A percentile compares a stretch with the other conserved stretches of the same genome.
Conservation (phyloP, 1,284 basidiomycete genomes). For the Ceratobasidium papillatum region DNA sequence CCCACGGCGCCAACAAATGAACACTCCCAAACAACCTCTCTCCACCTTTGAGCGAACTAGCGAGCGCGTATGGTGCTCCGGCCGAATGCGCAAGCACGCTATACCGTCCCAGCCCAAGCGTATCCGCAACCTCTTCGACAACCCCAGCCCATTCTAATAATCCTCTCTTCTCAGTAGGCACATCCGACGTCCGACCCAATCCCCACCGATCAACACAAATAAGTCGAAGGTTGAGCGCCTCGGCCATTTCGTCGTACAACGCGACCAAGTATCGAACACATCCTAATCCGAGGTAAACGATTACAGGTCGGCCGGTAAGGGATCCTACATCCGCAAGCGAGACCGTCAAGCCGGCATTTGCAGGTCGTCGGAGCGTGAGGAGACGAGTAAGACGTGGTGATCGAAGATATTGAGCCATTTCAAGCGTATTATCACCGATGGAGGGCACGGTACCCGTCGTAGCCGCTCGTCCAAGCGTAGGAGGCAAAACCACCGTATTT, state of each 20-base stretch:
- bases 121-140: conserved; percentile 88
- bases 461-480: not conserved
- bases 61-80: conserved; percentile 92
- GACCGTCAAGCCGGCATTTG: conserved; percentile 81
- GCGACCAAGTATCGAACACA: conserved; percentile 95
- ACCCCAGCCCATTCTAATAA: conserved; percentile 91
- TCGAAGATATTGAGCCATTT: conserved; percentile 83
- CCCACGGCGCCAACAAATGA: conserved; percentile 96
- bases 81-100: conserved; percentile 97
- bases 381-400: conserved; percentile 86
- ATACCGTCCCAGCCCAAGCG: conserved; percentile 79
- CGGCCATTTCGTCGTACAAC: conserved; percentile 95
- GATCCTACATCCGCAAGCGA: conserved; percentile 92
- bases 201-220: conserved; percentile 99
- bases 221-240: conserved; percentile 82
- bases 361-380: conserved; percentile 77
- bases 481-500: conserved; percentile 28
- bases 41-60: conserved; percentile 78
- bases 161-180: conserved; percentile 72
- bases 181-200: conserved; percentile 81
- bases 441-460: not conserved
- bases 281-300: conserved; percentile 92
- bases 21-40: conserved; percentile 84
- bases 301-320: conserved; percentile 80
- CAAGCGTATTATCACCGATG: conserved; percentile 46